A percentile compares a stretch with the other conserved stretches of the same genome.
phyloP scores from a whole-genome alignment of 2,329 filamentous ascomycete species.

The Fusarium nisikadoi region DNA sequence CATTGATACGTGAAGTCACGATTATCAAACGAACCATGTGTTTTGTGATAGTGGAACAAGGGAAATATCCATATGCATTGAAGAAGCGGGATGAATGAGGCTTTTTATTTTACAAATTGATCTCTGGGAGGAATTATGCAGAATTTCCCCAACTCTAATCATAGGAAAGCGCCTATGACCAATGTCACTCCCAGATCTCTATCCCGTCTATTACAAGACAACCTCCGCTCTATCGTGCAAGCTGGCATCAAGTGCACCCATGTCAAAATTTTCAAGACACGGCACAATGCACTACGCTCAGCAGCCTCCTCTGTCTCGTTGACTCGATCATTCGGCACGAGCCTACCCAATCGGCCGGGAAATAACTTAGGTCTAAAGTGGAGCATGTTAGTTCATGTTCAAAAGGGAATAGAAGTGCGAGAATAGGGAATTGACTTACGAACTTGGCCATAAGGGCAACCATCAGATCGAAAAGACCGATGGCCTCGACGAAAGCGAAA shows the following conservation, averaged over 20 bases:
- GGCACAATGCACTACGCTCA: constrained; percentile 42
- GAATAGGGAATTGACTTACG: constrained; percentile 62
- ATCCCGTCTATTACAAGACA: constrained; percentile 56
- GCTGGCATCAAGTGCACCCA: constrained; percentile 42
- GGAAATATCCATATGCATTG: constrained; percentile 47
- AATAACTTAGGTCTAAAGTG: constrained; percentile 52
- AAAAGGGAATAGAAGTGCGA: not conserved
- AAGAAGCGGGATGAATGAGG: constrained; percentile 54
- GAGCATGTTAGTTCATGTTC: constrained; percentile 16
- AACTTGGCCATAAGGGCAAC: constrained; percentile 95
- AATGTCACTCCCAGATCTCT: constrained; percentile 52
- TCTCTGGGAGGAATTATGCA: constrained; percentile 49
- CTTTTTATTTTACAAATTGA: constrained; percentile 58
- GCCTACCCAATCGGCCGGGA: constrained; percentile 48
- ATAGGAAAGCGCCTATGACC: constrained; percentile 48
- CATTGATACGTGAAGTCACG: not conserved
- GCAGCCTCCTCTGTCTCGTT: constrained; percentile 46
- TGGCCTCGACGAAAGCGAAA: constrained; percentile 95
- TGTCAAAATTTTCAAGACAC: constrained; percentile 45
- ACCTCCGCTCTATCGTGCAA: constrained; percentile 51
- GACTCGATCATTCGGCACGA: constrained; percentile 52
- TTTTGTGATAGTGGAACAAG: constrained; percentile 33
- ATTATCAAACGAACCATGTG: constrained; percentile 1
- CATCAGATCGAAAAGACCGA: constrained; percentile 89
- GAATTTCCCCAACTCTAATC: constrained; percentile 50